phyloP scores from a whole-genome alignment of 176 grass and related monocot species.

The Phyllostachys edulis region DNA sequence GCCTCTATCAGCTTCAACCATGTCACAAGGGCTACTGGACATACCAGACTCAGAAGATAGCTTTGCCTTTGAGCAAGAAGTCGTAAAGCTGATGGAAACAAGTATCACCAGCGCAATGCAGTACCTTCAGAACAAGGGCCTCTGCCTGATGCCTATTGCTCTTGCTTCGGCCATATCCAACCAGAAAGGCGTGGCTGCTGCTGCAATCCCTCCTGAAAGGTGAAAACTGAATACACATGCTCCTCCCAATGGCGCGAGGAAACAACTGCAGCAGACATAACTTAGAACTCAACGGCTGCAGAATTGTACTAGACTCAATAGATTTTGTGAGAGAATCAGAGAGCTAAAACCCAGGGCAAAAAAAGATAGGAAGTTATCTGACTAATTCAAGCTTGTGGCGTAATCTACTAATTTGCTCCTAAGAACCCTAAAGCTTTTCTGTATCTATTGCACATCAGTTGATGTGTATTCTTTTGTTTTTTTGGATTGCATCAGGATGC shows the following conservation, averaged over 20 bases:
- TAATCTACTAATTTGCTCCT: constrained; percentile 24
- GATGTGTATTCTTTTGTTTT: constrained; percentile 25
- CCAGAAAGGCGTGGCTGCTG: constrained; percentile 48
- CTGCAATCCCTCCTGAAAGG: constrained; percentile 33
- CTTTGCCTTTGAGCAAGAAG: constrained; percentile 62
- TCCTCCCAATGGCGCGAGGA: background rate
- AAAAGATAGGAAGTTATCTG: background rate
- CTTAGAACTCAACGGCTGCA: background rate
- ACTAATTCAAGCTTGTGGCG: constrained; percentile 12
- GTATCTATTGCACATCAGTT: constrained; percentile 30
- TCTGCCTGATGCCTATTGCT: constrained; percentile 85
- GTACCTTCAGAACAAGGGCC: constrained; percentile 78
- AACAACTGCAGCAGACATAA: background rate
- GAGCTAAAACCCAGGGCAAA: background rate
- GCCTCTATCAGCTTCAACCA: constrained; percentile 31
- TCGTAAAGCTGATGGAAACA: constrained; percentile 73
- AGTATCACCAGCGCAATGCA: constrained; percentile 73
- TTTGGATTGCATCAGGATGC: background rate
- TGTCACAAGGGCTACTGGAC: constrained; percentile 26
- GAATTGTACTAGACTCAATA: background rate
- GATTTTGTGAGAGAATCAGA: background rate
- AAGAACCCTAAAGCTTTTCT: constrained; percentile 7
- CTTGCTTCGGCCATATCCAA: constrained; percentile 66
- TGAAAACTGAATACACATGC: constrained; percentile 39
- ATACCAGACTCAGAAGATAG: constrained; percentile 39